A percentile compares a stretch with the other conserved stretches of the same genome.
Evolutionary conservation across 768 basidiomycete genomes (phyloP).

Genomic region (Kwoniella sp.): DNA sequence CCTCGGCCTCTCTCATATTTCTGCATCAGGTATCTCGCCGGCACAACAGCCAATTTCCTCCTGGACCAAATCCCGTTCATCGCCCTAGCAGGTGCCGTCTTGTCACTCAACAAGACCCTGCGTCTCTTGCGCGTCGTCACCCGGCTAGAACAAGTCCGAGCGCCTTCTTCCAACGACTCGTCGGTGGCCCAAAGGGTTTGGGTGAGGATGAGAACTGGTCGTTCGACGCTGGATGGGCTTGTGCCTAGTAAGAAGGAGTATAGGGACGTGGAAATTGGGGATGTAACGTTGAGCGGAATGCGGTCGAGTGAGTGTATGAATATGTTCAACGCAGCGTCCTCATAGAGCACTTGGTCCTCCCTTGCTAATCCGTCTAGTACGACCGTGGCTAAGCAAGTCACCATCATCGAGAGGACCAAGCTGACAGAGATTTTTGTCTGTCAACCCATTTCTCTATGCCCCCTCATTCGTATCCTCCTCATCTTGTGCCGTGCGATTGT

Average conservation of each 20-base stretch:
- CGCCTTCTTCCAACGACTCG: neutral
- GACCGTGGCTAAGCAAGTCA: no score
- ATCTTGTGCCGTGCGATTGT: no score
- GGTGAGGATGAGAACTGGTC: conserved; percentile 19
- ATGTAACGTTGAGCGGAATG: conserved; percentile 8
- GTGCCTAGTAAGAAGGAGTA: conserved; percentile 1
- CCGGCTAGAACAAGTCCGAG: conserved; percentile 14
- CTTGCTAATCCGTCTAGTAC: no score
- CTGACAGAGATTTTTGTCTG: no score
- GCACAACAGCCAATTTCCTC: neutral
- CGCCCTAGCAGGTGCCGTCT: neutral
- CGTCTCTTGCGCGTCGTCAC: conserved; percentile 10
- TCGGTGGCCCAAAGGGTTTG: neutral
- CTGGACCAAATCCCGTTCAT: conserved; percentile 2
- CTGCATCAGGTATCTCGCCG: conserved; percentile 1
- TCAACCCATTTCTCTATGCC: no score
- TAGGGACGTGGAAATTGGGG: conserved; percentile 10
- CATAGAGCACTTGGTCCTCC: neutral
- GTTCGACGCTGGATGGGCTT: neutral
- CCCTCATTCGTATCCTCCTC: no score
- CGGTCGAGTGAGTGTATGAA: conserved; percentile 7
- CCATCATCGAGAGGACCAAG: no score
- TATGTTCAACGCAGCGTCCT: neutral
- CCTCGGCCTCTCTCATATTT: neutral
- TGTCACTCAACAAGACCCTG: conserved; percentile 1